phyloP scores from a whole-genome alignment of 768 basidiomycete species.

The Suillus plorans region DNA sequence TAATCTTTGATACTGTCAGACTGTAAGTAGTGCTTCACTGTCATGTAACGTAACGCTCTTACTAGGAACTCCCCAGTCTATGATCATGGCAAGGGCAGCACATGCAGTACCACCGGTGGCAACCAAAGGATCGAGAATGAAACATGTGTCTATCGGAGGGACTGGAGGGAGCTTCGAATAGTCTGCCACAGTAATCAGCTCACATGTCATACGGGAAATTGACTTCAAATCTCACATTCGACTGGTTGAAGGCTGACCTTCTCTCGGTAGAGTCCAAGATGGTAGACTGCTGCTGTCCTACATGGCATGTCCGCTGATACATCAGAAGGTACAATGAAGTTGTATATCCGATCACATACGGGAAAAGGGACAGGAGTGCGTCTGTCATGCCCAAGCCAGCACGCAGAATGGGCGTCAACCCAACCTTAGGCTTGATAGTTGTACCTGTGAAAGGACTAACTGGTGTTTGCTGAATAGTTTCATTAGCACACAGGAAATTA shows the following conservation, averaged over 20 bases:
- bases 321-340: constrained; percentile 5
- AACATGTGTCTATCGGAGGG: constrained; percentile 80
- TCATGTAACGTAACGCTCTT: constrained; percentile 17
- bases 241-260: constrained; percentile 87
- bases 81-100: constrained; percentile 84
- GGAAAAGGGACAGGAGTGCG: constrained; percentile 81
- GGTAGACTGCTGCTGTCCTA: constrained; percentile 83
- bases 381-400: constrained; percentile 95
- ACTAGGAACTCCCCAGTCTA: constrained; percentile 81
- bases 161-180: constrained; percentile 84
- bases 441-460: constrained; percentile 78
- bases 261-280: constrained; percentile 87
- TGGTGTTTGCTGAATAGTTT: constrained; percentile 62
- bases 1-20: constrained; percentile 62
- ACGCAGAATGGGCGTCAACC: constrained; percentile 87
- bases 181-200: constrained; percentile 45
- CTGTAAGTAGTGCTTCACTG: constrained; percentile 2
- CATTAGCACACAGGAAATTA: not conserved
- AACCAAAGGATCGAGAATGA: constrained; percentile 87
- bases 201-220: not conserved
- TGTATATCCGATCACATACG: constrained; percentile 46
- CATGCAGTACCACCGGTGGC: constrained; percentile 93
- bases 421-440: constrained; percentile 72
- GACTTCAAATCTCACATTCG: constrained; percentile 61
- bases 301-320: not conserved